These are phyloP conservation scores for Botrytis galanthina DNA, from an alignment of 2,329 filamentous ascomycete genomes.

Conservation along the genomic window DNA sequence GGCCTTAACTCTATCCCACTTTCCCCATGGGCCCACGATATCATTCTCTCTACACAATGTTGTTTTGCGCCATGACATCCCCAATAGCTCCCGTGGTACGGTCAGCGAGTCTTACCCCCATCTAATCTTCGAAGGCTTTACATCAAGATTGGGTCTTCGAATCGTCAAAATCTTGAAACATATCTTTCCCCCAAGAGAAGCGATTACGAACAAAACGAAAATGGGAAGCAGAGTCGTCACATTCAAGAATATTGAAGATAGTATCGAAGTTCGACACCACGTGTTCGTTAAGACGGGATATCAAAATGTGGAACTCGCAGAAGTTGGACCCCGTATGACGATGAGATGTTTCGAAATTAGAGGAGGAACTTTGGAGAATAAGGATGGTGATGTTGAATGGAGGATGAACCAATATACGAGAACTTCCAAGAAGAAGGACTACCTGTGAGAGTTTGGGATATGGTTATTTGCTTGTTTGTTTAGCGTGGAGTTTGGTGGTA, in stretches of 20 bases:
- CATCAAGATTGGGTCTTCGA: slow-evolving; percentile 72
- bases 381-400: slow-evolving; percentile 96
- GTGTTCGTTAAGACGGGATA: slow-evolving; percentile 94
- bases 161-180: slow-evolving; percentile 92
- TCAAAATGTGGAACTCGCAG: slow-evolving; percentile 81
- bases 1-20: slow-evolving; percentile 80
- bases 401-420: slow-evolving; percentile 92
- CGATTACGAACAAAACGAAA: slow-evolving; percentile 67
- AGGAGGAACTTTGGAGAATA: slow-evolving; percentile 86
- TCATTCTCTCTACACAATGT: slow-evolving; percentile 92
- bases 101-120: slow-evolving; percentile 93
- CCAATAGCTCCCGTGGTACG: slow-evolving; percentile 80
- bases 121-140: slow-evolving; percentile 93
- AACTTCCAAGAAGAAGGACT: slow-evolving; percentile 93
- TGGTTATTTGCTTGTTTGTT: slow-evolving; percentile 30
- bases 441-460: slow-evolving; percentile 57
- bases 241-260: slow-evolving; percentile 91
- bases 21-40: slow-evolving; percentile 83
- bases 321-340: slow-evolving; percentile 94
- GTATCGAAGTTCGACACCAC: slow-evolving; percentile 88
- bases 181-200: slow-evolving; percentile 85
- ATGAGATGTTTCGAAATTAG: slow-evolving; percentile 94
- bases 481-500: slow-evolving; percentile 38
- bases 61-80: slow-evolving; percentile 87
- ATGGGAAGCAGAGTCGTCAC: slow-evolving; percentile 86